Base-by-base conservation (phyloP, 176 grass and related monocot species). In the Tillandsia fasciculata region DNA sequence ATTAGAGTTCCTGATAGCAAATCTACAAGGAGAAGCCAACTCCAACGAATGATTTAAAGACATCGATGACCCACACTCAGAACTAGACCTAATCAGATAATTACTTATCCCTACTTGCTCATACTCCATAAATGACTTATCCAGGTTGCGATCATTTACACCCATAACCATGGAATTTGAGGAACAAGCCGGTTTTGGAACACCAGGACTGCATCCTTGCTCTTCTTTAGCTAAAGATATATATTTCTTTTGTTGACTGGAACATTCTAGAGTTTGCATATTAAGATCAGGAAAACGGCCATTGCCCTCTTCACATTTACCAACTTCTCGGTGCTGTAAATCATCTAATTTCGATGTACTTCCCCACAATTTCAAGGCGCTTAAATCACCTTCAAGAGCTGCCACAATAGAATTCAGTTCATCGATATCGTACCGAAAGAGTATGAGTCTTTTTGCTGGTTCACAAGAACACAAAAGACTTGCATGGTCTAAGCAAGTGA, bases 401-500 rank as follows among this genome's bases (percentile, higher is more conserved):
- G 79, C 67, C 73, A 90, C 78, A 73, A 97, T 76, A 87, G 76
- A 50, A 54, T 75, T 71, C 57, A 97, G 64, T 77, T 92, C 86
- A 12, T 87, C 84, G 75, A 97, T 74, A 74, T 74, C 77, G 67
- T 92, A 75, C 22, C 86, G 86, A 78, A 85, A 73, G 65, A 87
- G 26, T 53, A 63, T 13, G 64, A 65, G 12, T 79, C 72, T 84
- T 65, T 29, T 90, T 12, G 80, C 86, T 42, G 78, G 68, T 67
- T 90, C 79, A 49, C 94, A 97, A 61, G 84, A 81, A 67, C 94
- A 97, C 12, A 92, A 64, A 74, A 79, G 69, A 48, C 82, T 78
- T 79, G 84, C 57, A 85, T 97, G 94, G 29, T 76, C 69, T 72
- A 90, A 69, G 79, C 94, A 97, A 74, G 82, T 74, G 81, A 85